phyloP scores from a whole-genome alignment of 331 rosid species.

The Prunus yedoensis region DNA sequence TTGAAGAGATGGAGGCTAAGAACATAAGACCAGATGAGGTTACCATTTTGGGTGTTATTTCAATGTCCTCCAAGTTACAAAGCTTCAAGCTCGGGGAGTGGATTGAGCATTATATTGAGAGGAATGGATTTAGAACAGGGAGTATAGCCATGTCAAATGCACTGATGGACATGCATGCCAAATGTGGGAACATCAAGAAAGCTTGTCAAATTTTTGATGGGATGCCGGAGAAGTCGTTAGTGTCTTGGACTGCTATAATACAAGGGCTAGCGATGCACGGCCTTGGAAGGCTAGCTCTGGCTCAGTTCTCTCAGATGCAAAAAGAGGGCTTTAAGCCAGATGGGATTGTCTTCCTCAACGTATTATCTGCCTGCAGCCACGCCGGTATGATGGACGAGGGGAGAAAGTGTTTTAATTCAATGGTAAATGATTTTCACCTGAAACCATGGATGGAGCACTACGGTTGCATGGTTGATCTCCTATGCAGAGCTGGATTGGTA shows the following conservation, averaged over 20 bases:
- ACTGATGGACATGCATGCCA: conserved; percentile 24
- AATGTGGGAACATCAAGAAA: conserved; percentile 22
- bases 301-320: conserved; percentile 17
- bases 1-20: conserved; percentile 2
- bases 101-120: conserved; percentile 12
- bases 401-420: conserved; percentile 13
- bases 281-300: background rate
- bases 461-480: conserved; percentile 22
- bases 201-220: conserved; percentile 16
- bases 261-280: conserved; percentile 15
- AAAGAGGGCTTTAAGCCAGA: conserved; percentile 19
- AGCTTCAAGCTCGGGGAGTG: conserved; percentile 8
- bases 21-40: conserved; percentile 13
- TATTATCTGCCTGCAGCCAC: conserved; percentile 20
- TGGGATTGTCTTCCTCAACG: conserved; percentile 11
- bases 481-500: conserved; percentile 17
- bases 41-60: conserved; percentile 9
- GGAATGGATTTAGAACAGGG: conserved; percentile 6
- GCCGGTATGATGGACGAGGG: conserved; percentile 14
- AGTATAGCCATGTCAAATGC: conserved; percentile 17
- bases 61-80: background rate
- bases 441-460: conserved; percentile 13
- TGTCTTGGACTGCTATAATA: conserved; percentile 19
- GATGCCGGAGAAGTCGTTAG: conserved; percentile 6
- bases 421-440: conserved; percentile 3